Percentiles rank a stretch among this genome's conserved stretches.
These are phyloP conservation scores for Pisolithus microcarpus DNA, from an alignment of 768 basidiomycete genomes.

Conservation along the genomic window DNA sequence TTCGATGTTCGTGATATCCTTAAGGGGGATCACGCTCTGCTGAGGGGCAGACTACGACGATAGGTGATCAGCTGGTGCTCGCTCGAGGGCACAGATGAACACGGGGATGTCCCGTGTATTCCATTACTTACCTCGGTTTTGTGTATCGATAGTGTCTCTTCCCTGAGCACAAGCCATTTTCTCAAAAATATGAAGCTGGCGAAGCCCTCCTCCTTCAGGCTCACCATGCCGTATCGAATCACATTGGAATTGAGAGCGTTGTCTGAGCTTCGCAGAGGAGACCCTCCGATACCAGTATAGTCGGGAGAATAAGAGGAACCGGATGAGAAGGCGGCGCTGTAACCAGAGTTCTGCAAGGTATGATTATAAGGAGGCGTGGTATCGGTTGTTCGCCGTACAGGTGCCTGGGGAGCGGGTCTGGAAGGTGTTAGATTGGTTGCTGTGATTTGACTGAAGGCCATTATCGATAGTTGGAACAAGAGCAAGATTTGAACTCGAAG, in stretches of 20 bases:
- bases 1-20: constrained; percentile 81
- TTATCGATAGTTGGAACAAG: constrained; percentile 19
- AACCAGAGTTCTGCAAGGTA: constrained; percentile 47
- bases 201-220: constrained; percentile 91
- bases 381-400: constrained; percentile 42
- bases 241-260: constrained; percentile 34
- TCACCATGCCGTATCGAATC: constrained; percentile 66
- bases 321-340: constrained; percentile 51
- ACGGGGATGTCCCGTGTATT: not conserved
- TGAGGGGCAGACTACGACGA: constrained; percentile 40
- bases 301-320: constrained; percentile 55
- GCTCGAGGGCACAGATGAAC: not conserved
- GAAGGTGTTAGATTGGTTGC: constrained; percentile 65
- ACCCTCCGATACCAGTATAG: constrained; percentile 80
- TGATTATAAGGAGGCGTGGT: constrained; percentile 28
- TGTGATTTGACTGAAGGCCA: constrained; percentile 46
- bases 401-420: constrained; percentile 70
- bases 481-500: not conserved
- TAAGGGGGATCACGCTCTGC: constrained; percentile 57
- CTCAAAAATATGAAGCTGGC: constrained; percentile 88
- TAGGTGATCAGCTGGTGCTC: constrained; percentile 3
- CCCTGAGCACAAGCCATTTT: constrained; percentile 84
- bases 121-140: constrained; percentile 76
- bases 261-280: constrained; percentile 51
- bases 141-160: constrained; percentile 71